Evolutionary conservation across 441 rosid genomes (phyloP).

Genomic region (Omphalea diandra): DNA sequence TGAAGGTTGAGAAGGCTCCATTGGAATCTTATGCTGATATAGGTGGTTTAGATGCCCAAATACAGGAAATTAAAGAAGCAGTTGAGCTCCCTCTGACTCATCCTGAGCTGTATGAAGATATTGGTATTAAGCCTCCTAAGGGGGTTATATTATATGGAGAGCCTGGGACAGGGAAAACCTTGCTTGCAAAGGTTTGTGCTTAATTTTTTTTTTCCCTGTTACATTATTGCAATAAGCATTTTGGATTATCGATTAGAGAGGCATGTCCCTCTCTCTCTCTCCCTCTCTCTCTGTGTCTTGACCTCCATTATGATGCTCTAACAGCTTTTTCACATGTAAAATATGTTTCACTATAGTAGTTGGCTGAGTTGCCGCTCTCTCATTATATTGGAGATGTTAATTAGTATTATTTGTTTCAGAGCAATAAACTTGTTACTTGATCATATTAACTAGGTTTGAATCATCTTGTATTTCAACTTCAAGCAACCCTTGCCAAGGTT

Average conservation of each 20-base stretch:
- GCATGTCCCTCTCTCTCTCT: background rate
- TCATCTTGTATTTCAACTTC: slow-evolving; percentile 6
- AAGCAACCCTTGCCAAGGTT: background rate
- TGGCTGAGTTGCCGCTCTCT: background rate
- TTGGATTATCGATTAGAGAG: background rate
- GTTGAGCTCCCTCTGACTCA: slow-evolving; percentile 98
- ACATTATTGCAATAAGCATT: slow-evolving; percentile 4
- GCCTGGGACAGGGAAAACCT: slow-evolving; percentile 96
- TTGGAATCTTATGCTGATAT: slow-evolving; percentile 94
- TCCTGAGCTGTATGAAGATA: slow-evolving; percentile 94
- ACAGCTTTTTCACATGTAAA: background rate
- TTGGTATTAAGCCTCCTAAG: slow-evolving; percentile 94
- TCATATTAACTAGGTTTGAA: background rate
- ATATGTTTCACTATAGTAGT: background rate
- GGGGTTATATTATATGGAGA: slow-evolving; percentile 97
- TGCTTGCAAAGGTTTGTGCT: slow-evolving; percentile 81
- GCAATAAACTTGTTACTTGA: background rate
- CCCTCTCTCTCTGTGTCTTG: background rate
- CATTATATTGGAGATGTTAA: background rate
- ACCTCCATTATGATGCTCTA: background rate
- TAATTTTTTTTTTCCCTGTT: background rate
- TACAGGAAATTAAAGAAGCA: slow-evolving; percentile 95
- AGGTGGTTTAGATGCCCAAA: slow-evolving; percentile 97
- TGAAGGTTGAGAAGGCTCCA: slow-evolving; percentile 99
- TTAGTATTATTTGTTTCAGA: background rate